These are phyloP conservation scores for Dendrobium nobile DNA, from an alignment of 106 monocot species.

Conservation along the genomic window DNA sequence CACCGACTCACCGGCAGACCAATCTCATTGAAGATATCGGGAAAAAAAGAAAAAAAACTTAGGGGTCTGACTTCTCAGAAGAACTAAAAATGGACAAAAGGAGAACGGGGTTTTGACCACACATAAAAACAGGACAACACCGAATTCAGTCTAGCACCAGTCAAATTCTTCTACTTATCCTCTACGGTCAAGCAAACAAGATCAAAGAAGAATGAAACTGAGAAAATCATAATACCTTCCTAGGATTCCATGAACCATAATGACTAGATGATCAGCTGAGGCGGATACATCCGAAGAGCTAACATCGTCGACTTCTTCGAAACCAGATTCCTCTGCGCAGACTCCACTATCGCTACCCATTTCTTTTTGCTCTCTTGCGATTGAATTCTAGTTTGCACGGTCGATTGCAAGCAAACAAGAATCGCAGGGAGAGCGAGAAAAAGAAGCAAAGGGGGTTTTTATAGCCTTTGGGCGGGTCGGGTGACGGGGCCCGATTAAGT, in stretches of 20 bases:
- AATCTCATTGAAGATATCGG: not conserved
- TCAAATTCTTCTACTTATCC: not conserved
- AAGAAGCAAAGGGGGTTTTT: not conserved
- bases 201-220: not conserved
- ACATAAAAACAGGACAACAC: not conserved
- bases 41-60: not conserved
- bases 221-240: conserved; percentile 44
- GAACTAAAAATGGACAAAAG: not conserved
- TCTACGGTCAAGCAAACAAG: not conserved
- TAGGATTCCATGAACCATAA: conserved; percentile 92
- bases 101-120: not conserved
- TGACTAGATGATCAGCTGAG: conserved; percentile 71
- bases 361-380: not conserved
- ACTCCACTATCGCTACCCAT: conserved; percentile 40
- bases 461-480: conserved; percentile 1
- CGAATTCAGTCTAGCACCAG: not conserved
- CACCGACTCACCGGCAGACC: not conserved
- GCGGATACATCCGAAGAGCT: conserved; percentile 25
- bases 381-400: not conserved
- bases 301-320: conserved; percentile 34
- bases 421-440: not conserved
- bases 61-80: not conserved
- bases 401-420: not conserved
- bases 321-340: conserved; percentile 23
- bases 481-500: not conserved